Percentiles rank a stretch among this genome's conserved stretches.
phyloP scores from a whole-genome alignment of 345 rosid genomes.

The Brassica nigra region DNA sequence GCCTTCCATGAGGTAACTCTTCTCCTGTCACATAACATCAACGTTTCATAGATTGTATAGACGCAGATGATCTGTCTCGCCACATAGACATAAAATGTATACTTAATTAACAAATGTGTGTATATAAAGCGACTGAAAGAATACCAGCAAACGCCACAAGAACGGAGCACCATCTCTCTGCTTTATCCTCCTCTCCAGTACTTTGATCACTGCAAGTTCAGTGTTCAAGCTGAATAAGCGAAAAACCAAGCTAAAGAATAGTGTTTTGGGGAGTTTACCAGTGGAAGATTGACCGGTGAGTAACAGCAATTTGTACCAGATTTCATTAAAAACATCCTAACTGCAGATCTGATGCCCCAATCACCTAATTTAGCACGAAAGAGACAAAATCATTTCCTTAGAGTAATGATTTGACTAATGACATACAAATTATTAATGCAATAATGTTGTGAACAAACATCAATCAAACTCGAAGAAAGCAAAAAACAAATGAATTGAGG shows the following conservation, averaged over 20 bases:
- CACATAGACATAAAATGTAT: not conserved
- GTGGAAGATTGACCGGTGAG: conserved; percentile 55
- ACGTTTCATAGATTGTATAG: not conserved
- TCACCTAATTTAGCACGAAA: conserved; percentile 42
- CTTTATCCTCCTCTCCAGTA: conserved; percentile 48
- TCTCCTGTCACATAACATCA: conserved; percentile 50
- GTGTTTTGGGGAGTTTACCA: conserved; percentile 45
- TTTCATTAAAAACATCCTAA: conserved; percentile 81
- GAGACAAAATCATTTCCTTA: not conserved
- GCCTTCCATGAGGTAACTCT: conserved; percentile 52
- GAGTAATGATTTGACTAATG: not conserved
- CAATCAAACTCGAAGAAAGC: no score
- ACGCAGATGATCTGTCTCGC: not conserved
- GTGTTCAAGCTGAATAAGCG: not conserved
- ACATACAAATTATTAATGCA: not conserved
- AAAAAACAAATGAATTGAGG: no score
- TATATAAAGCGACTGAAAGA: not conserved
- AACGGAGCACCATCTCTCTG: conserved; percentile 69
- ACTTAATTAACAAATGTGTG: not conserved
- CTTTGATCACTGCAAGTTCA: conserved; percentile 52
- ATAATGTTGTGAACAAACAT: not conserved
- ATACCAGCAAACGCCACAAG: conserved; percentile 77
- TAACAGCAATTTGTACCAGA: conserved; percentile 63
- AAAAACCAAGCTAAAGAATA: not conserved
- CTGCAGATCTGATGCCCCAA: conserved; percentile 85